Evolutionary conservation across 2,329 filamentous ascomycete genomes (phyloP), one percentile per base, ranked within the genome.

Genomic region (Xylaria digitata): DNA sequence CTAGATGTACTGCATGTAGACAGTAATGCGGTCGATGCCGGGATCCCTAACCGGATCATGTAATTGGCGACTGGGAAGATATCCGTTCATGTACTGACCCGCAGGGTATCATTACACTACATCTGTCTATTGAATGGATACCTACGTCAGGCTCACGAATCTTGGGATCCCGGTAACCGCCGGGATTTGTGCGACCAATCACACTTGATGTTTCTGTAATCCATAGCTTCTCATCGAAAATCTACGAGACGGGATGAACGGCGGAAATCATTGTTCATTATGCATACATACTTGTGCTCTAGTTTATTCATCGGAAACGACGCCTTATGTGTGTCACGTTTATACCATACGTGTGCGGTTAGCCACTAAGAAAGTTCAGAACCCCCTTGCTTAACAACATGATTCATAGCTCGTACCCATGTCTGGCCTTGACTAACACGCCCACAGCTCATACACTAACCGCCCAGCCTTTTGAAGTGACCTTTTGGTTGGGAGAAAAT

Each of bases 151-250:
- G 34, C 11, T 52, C 34, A 17, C 8, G 43, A 58, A 30, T 13
- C 15, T 52, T 57, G 45, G 37, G 48, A 26, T 40, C 37, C n/a
- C 40, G 9, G 50, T 13, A 55, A 37, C 19, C 15, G 6, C 34
- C 50, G 43, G 45, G 56, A 11, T 58, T 34, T 6, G 53, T 21
- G 7, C 46, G 48, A 19, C 53, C 63, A 62, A 37, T 8, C 23
- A 42, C 7, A 6, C 21, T 23, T 13, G 9, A 54, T 11, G 23
- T 15, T 53, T 23, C 23, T 43, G 45, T 34, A 26, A 43, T 45
- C 23, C 50, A 15, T 45, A 4, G 34, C 26, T 19, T 19, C 30
- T 30, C 15, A 15, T 17, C 11, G 19, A 23, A 48, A 43, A 34
- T 32, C 26, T 26, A 26, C 26, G 26, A 26, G 26, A 26, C 3